Conservation (phyloP, 2,329 filamentous ascomycete genomes). For the Ascocoryne sarcoides region DNA sequence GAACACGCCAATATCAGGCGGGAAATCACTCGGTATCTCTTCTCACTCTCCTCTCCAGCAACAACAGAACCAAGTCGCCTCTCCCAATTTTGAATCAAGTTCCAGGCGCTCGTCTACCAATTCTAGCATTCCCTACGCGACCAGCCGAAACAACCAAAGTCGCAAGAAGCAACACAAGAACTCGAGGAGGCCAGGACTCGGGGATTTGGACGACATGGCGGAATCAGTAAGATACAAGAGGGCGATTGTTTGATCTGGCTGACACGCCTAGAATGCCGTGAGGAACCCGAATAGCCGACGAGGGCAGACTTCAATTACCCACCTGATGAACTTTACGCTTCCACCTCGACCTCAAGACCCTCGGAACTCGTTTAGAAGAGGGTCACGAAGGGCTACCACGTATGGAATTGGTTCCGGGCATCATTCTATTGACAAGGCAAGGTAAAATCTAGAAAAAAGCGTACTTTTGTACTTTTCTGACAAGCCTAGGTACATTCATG, state of each 20-base stretch:
- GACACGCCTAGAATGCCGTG: conserved; percentile 33
- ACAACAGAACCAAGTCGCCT: conserved; percentile 21
- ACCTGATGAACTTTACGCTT: conserved; percentile 84
- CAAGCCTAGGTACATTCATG: conserved; percentile 67
- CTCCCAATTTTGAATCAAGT: conserved; percentile 23
- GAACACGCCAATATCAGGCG: conserved; percentile 23
- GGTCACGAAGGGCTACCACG: conserved; percentile 56
- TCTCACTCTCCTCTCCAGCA: conserved; percentile 24
- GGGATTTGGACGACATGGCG: conserved; percentile 81
- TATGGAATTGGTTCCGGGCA: conserved; percentile 86
- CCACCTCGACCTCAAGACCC: conserved; percentile 60
- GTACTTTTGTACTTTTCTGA: conserved; percentile 10
- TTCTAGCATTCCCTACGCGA: conserved; percentile 21
- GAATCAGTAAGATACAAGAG: conserved; percentile 61
- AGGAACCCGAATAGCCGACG: conserved; percentile 64
- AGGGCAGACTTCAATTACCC: conserved; percentile 94
- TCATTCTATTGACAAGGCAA: conserved; percentile 83
- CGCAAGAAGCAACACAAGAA: conserved; percentile 76
- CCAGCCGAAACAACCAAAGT: conserved; percentile 67
- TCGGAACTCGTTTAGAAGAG: conserved; percentile 40
- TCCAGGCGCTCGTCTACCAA: conserved; percentile 21
- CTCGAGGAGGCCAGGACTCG: conserved; percentile 62
- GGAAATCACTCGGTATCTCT: conserved; percentile 26
- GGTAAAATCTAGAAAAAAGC: conserved; percentile 38
- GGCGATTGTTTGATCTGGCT: too few species aligned